Conservation (phyloP, 2,329 filamentous ascomycete genomes). For the Botrytis aclada region DNA sequence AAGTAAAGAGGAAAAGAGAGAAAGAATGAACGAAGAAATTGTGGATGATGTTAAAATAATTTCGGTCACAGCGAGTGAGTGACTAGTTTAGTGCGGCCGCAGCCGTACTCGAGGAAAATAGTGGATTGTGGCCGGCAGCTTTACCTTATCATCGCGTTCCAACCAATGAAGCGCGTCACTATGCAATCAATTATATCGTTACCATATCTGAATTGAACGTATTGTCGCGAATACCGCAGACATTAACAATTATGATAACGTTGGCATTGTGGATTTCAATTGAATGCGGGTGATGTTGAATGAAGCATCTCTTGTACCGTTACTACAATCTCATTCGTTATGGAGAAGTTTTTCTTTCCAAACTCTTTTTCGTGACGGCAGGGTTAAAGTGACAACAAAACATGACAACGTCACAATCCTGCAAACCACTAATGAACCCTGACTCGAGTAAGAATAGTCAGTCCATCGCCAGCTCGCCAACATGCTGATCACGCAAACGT, state of each 20-base stretch:
- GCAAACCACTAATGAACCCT: neutral
- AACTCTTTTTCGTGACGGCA: neutral
- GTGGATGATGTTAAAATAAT: conserved; percentile 10
- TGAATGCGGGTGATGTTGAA: neutral
- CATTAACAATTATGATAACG: neutral
- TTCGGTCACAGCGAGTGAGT: conserved; percentile 7
- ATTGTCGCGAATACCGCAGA: neutral
- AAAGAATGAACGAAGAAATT: neutral
- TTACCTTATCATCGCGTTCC: neutral
- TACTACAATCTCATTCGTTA: neutral
- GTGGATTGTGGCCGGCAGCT: neutral
- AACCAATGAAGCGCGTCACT: neutral
- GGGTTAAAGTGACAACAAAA: conserved; percentile 4
- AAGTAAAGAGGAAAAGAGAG: neutral
- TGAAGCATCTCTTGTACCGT: neutral
- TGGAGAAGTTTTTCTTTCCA: neutral
- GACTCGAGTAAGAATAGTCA: neutral
- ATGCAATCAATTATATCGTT: neutral
- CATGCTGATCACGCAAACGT: neutral
- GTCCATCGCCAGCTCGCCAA: neutral
- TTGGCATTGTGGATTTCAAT: neutral
- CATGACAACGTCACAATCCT: neutral
- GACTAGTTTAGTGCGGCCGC: conserved; percentile 14
- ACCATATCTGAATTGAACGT: neutral
- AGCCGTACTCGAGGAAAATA: conserved; percentile 4